phyloP scores from a whole-genome alignment of 1,284 basidiomycete genomes.

The Pholiota adiposa region DNA sequence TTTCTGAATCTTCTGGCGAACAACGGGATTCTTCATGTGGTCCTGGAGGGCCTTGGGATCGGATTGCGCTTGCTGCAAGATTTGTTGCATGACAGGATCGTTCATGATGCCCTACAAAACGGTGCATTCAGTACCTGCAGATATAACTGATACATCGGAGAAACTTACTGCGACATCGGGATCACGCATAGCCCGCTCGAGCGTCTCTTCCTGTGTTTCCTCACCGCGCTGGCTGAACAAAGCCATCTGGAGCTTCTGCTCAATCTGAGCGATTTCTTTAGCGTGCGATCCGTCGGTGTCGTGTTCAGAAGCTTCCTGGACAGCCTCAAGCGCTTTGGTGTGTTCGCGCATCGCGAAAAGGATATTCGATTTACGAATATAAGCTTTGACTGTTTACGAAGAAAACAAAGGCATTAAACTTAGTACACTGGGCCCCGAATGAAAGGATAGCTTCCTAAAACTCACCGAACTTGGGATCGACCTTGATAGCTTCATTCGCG shows the following conservation, averaged over 20 bases:
- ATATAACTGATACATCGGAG: not conserved
- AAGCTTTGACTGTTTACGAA: slow-evolving; percentile 81
- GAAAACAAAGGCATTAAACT: slow-evolving; percentile 3
- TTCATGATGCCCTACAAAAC: slow-evolving; percentile 72
- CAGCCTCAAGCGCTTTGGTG: slow-evolving; percentile 82
- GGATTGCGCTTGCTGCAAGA: slow-evolving; percentile 92
- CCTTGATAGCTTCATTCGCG: slow-evolving; percentile 90
- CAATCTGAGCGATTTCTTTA: slow-evolving; percentile 79
- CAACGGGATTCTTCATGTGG: slow-evolving; percentile 95
- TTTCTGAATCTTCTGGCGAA: slow-evolving; percentile 89
- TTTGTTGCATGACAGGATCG: slow-evolving; percentile 92
- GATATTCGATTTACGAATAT: slow-evolving; percentile 93
- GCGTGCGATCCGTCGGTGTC: slow-evolving; percentile 83
- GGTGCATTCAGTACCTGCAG: not conserved
- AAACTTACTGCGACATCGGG: slow-evolving; percentile 89
- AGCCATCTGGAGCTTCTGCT: slow-evolving; percentile 83
- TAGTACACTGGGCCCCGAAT: slow-evolving; percentile 6
- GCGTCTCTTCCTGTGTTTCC: slow-evolving; percentile 93
- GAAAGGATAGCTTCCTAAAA: slow-evolving; percentile 10
- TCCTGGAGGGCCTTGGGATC: slow-evolving; percentile 92
- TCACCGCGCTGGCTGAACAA: slow-evolving; percentile 81
- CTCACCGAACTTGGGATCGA: slow-evolving; percentile 85
- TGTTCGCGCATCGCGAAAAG: slow-evolving; percentile 92
- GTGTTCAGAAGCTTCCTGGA: slow-evolving; percentile 75
- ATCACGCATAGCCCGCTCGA: slow-evolving; percentile 95